phyloP scores from a whole-genome alignment of 768 basidiomycete species.

The Russula sp. region DNA sequence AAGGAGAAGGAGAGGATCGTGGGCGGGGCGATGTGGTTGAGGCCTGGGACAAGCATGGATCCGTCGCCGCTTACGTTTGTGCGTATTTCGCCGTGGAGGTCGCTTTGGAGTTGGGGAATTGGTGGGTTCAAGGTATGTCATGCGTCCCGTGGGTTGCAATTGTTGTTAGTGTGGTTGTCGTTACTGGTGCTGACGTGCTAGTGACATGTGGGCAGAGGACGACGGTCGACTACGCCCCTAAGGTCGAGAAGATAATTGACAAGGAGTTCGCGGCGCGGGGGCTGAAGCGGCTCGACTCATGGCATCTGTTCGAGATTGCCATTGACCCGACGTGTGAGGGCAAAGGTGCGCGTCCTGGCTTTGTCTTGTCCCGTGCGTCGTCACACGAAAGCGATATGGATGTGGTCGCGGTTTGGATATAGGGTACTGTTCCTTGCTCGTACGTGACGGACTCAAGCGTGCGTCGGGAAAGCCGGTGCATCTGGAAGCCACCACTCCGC shows the following conservation, averaged over 20 bases:
- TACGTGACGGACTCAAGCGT: constrained; percentile 21
- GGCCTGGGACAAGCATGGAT: constrained; percentile 18
- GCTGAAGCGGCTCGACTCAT: constrained; percentile 14
- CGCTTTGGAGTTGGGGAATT: constrained; percentile 18
- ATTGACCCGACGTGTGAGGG: constrained; percentile 20
- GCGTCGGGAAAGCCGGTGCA: constrained; percentile 18
- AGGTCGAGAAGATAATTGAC: constrained; percentile 9
- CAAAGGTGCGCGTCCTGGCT: constrained; percentile 3
- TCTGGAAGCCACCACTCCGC: constrained; percentile 21
- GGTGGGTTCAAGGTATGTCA: constrained; percentile 12
- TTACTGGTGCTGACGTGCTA: neutral
- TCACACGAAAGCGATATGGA: neutral
- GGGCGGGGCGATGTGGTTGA: constrained; percentile 21
- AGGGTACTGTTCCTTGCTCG: constrained; percentile 21
- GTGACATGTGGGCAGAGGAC: neutral
- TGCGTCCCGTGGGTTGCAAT: neutral
- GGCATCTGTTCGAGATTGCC: constrained; percentile 19
- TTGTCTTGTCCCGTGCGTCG: too few species aligned
- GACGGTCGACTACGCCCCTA: constrained; percentile 11
- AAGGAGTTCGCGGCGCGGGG: constrained; percentile 14
- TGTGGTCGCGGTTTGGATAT: too few species aligned
- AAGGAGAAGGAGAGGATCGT: constrained; percentile 17
- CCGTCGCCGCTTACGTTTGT: constrained; percentile 12
- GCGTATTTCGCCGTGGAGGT: constrained; percentile 14
- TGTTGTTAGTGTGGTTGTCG: too few species aligned